A percentile compares a stretch with the other conserved stretches of the same genome.
Evolutionary conservation across 1,284 basidiomycete genomes (phyloP).

Genomic region (Phlebopus sp.): DNA sequence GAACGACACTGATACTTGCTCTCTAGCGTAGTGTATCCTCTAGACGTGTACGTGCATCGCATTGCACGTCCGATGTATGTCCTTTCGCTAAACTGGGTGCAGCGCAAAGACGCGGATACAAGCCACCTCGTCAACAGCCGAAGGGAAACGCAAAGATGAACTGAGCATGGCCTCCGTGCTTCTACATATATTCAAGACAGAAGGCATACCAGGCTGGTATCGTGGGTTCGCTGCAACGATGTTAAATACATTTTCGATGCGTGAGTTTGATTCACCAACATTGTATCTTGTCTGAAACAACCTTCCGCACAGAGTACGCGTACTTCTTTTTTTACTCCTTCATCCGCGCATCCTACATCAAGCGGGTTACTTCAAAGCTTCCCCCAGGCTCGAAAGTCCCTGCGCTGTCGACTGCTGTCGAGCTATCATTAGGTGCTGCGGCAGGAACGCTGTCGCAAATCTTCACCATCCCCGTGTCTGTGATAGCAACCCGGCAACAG

Average conservation of each 20-base stretch:
- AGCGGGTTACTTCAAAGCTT: conserved; percentile 56
- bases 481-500: conserved; percentile 98
- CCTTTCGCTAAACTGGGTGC: neutral
- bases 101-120: conserved; percentile 97
- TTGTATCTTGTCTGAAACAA: conserved; percentile 2
- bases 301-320: conserved; percentile 77
- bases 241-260: conserved; percentile 96
- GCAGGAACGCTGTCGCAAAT: conserved; percentile 96
- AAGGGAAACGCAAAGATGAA: conserved; percentile 51
- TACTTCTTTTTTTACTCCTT: conserved; percentile 99
- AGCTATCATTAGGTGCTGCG: conserved; percentile 85
- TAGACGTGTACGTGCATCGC: conserved; percentile 75
- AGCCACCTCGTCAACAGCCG: conserved; percentile 50
- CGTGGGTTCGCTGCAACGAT: conserved; percentile 96
- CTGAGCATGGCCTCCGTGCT: conserved; percentile 68
- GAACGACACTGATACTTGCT: conserved; percentile 11
- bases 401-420: conserved; percentile 73
- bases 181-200: conserved; percentile 68
- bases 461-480: conserved; percentile 97
- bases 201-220: conserved; percentile 84
- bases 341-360: conserved; percentile 81
- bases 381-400: conserved; percentile 56
- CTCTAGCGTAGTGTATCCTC: conserved; percentile 87
- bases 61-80: conserved; percentile 5
- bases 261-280: conserved; percentile 47